Base-by-base conservation (phyloP, 164 flowering plant genomes). In the Stephania cephalantha region DNA sequence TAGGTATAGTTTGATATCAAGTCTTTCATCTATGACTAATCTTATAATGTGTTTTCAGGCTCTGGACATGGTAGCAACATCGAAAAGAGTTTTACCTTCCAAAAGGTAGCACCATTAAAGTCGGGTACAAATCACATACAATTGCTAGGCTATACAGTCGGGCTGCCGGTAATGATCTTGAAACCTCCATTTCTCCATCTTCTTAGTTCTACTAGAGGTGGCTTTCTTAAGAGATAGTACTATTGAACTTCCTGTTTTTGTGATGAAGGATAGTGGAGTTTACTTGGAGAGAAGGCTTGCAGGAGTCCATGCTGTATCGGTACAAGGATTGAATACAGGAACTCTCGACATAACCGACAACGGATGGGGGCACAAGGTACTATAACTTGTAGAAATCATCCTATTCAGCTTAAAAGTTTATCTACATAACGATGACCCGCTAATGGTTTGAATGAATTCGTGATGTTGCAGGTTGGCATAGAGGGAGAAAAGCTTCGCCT, bases 271-370 rank as follows among this genome's bases (percentile, higher is more conserved):
- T 78, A 94, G 97, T 69, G 99, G 99, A 81, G 92, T 87, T 17
- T 91, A 92, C 77, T 79, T 92, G 88, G 97, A 96, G 86, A 83
- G 78, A 29, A 84, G 95, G 80, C 82, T 76, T 74, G 89, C 97
- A 2, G 99, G 99, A 0, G 83, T 91, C 1, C 86, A 83, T 18
- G 58, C 78, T 12, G 82, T 89, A 6, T 58, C 85, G 0, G 52
- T 96, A 68, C 84, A 85, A 20, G 98, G 99, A 46, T 72, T 96
- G 82, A 94, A 86, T 80, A 79, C 93, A 13, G 99, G 99, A 73
- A 90, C 91, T 22, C 85, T 89, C 76, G 99, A 96, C 77, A 76
- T 96, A 17, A 75, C 95, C 2, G 4, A 11, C 1, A 88, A 88
- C 78, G 80, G 78, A 8, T 96, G 97, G 98, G 84, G 84, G 1